Percentiles rank a stretch among this genome's conserved stretches.
These are phyloP conservation scores for Colletotrichum sp. DNA, from an alignment of 2,329 filamentous ascomycete genomes.

Conservation along the genomic window DNA sequence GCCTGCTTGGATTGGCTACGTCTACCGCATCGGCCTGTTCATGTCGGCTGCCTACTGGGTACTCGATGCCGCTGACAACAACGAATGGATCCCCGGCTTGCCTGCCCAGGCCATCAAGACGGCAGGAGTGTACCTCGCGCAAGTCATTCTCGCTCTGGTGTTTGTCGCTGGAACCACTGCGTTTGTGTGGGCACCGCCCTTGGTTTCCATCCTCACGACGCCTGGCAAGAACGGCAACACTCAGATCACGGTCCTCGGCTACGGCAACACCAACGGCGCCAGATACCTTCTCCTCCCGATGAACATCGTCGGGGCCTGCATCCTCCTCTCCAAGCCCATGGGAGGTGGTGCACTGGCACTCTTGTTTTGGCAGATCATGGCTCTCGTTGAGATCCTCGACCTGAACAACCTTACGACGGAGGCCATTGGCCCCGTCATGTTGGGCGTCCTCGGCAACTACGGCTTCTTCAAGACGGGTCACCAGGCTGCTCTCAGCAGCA, in stretches of 20 bases:
- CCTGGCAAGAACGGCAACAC: conserved; percentile 48
- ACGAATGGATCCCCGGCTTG: conserved; percentile 72
- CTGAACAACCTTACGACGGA: conserved; percentile 65
- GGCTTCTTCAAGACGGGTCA: conserved; percentile 99
- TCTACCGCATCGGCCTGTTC: conserved; percentile 77
- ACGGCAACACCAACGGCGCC: conserved; percentile 90
- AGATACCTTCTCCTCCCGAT: conserved; percentile 85
- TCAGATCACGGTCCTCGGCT: conserved; percentile 83
- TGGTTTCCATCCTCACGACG: conserved; percentile 72
- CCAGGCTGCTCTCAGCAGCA: conserved; percentile 83
- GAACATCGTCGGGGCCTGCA: conserved; percentile 77
- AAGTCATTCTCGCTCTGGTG: conserved; percentile 78
- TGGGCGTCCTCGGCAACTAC: conserved; percentile 89
- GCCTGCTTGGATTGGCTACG: conserved; percentile 81
- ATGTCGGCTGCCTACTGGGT: conserved; percentile 85
- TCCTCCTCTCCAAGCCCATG: conserved; percentile 93
- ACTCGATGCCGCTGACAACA: conserved; percentile 87
- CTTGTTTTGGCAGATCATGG: conserved; percentile 87
- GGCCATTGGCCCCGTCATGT: conserved; percentile 81
- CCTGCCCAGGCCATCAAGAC: conserved; percentile 72
- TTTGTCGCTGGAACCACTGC: conserved; percentile 84
- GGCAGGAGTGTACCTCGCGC: conserved; percentile 77
- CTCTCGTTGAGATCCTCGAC: conserved; percentile 70
- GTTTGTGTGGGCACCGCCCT: conserved; percentile 85
- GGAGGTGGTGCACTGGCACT: conserved; percentile 83